A percentile compares a stretch with the other conserved stretches of the same genome.
Conservation (phyloP, 352 stramenopile genomes). For the Globisporangium camurandrum region DNA sequence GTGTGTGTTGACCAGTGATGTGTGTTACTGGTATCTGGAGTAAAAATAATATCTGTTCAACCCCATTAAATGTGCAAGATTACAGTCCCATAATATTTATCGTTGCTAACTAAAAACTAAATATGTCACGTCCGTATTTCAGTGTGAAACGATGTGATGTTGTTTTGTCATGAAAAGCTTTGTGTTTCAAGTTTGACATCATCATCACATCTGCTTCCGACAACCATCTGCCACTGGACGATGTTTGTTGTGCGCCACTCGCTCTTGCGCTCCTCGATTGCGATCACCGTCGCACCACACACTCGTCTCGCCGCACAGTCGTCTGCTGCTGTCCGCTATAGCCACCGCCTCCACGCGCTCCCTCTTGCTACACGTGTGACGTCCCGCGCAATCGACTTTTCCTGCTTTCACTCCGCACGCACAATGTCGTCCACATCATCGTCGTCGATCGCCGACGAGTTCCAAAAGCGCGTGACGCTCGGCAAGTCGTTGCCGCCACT, state of each 20-base stretch:
- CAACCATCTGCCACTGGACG: not conserved
- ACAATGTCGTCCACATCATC: slow-evolving; percentile 8
- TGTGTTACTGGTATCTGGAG: no score
- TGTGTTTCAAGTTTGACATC: no score
- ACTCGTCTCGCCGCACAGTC: not conserved
- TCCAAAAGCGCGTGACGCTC: slow-evolving; percentile 51
- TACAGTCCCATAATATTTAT: no score
- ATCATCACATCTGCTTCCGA: not conserved
- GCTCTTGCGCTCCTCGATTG: not conserved
- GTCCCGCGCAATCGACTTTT: no score
- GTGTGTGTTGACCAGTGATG: no score
- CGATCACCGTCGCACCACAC: not conserved
- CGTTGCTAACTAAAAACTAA: no score
- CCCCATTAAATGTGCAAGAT: no score
- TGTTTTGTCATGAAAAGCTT: not conserved
- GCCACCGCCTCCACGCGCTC: not conserved
- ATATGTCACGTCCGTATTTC: no score
- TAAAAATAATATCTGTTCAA: no score
- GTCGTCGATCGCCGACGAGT: slow-evolving; percentile 29
- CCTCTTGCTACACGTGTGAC: not conserved
- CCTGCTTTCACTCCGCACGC: no score
- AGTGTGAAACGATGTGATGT: no score
- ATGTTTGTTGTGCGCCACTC: not conserved
- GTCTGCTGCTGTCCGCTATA: not conserved
- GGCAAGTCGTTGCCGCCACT: slow-evolving; percentile 67